A percentile compares a stretch with the other conserved stretches of the same genome.
Conservation (phyloP, 2,329 filamentous ascomycete species). For the Penicillium sp. region DNA sequence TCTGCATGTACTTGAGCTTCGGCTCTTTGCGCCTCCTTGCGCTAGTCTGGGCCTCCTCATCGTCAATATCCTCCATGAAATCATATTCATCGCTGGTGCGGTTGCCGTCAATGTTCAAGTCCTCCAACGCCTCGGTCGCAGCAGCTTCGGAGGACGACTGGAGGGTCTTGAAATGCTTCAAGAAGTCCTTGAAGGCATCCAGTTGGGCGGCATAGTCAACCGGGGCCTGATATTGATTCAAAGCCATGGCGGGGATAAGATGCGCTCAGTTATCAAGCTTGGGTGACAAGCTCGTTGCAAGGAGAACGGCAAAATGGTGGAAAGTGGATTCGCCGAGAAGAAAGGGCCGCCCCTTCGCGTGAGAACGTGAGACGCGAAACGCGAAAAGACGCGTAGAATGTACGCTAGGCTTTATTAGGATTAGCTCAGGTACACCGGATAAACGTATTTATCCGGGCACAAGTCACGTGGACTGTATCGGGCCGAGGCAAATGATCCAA, state of each 20-base stretch:
- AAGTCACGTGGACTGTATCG: conserved; percentile 10
- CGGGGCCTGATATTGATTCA: conserved; percentile 69
- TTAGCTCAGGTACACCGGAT: conserved; percentile 1
- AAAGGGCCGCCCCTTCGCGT: conserved; percentile 12
- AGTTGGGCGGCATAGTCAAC: conserved; percentile 88
- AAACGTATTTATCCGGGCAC: not conserved
- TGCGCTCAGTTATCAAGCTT: conserved; percentile 18
- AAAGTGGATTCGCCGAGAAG: conserved; percentile 17
- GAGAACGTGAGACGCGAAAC: conserved; percentile 8
- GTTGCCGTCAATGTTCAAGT: conserved; percentile 81
- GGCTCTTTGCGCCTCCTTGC: conserved; percentile 51
- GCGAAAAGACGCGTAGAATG: conserved; percentile 15
- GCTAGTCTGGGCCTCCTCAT: conserved; percentile 41
- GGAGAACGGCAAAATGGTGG: conserved; percentile 17
- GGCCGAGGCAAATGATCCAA: not conserved
- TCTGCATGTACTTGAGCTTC: conserved; percentile 80
- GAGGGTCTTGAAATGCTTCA: conserved; percentile 77
- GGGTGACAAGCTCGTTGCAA: conserved; percentile 11
- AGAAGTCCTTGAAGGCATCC: conserved; percentile 74
- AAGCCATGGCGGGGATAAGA: conserved; percentile 60
- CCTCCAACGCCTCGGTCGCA: conserved; percentile 74
- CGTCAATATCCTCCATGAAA: conserved; percentile 78
- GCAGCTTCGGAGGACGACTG: conserved; percentile 58
- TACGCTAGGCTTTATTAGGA: conserved; percentile 4
- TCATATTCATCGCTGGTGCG: conserved; percentile 86